Conservation (phyloP, 2,329 filamentous ascomycete species). For the Colletotrichum horii region DNA sequence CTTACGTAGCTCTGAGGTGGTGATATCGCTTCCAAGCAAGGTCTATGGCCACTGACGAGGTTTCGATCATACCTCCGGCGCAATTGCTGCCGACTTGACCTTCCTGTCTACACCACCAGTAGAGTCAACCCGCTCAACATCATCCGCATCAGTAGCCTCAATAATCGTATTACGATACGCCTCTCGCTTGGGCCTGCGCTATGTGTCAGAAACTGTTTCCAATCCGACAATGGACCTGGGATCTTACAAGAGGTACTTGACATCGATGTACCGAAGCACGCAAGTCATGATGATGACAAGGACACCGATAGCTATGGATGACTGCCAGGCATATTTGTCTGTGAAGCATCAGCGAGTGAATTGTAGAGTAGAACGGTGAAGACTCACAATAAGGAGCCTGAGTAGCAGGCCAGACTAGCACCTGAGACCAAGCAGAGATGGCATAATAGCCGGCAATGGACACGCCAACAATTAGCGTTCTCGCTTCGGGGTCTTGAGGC, state of each 20-base stretch:
- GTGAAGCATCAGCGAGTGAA: background rate
- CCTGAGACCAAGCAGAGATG: constrained; percentile 55
- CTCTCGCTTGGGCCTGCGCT: background rate
- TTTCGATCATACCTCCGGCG: too few species aligned
- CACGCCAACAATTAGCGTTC: constrained; percentile 53
- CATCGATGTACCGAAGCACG: constrained; percentile 46
- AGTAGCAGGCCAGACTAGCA: constrained; percentile 55
- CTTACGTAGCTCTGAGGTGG: too few species aligned
- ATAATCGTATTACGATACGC: background rate
- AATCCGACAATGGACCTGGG: too few species aligned
- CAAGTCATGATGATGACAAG: constrained; percentile 51
- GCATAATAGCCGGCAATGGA: constrained; percentile 55
- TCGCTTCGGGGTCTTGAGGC: constrained; percentile 53
- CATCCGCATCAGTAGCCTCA: background rate
- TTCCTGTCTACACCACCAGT: background rate
- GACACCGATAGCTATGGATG: constrained; percentile 46
- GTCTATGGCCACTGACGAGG: too few species aligned
- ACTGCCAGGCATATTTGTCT: constrained; percentile 54
- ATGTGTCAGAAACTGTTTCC: background rate
- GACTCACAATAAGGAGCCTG: constrained; percentile 53
- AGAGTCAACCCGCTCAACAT: background rate
- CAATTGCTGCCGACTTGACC: background rate
- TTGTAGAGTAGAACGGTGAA: too few species aligned
- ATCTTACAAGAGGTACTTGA: constrained; percentile 36
- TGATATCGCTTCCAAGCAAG: too few species aligned